Evolutionary conservation across 345 rosid species (phyloP), one percentile per base, ranked within the genome.

Genomic region (Populus ilicifolia): DNA sequence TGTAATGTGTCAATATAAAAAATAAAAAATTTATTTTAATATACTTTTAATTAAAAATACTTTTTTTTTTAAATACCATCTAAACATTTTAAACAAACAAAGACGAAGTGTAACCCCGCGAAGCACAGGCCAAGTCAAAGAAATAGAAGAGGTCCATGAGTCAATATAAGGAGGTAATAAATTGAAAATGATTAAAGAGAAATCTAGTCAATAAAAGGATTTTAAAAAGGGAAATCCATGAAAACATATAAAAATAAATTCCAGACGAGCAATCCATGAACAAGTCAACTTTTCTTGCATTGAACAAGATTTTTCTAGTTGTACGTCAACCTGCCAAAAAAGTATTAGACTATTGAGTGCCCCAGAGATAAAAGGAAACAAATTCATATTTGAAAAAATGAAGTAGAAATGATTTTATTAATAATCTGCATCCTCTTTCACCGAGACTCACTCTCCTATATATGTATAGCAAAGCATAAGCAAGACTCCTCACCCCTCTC

Each of bases 241-340:
- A 59, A 41, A 23, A 59, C 69, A 25, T 16, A 27, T 63, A 74
- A 41, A 61, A 29, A 6, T 36, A 9, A n/a, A 18, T 66, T 38
- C 0, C 0, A 3, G 33, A 33, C 54, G 12, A 6, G 17, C 27
- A 27, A 67, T 21, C 4, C 36, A 65, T 8, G 23, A 63, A 2
- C 14, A 36, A 46, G 80, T 78, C 80, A 78, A 78, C 70, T 27
- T 35, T 35, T 25, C 64, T 46, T 29, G 1, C 20, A 35, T 48
- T 41, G 33, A 25, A 61, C 44, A 41, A 25, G 46, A 67, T 27
- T 67, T 78, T 78, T 69, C 61, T 78, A 67, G 77, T 54, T 78
- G 81, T 73, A 41, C 72, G 41, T 72, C 67, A 29, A 30, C 72
- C 30, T 17, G 64, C 6, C 8, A 5, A 69, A 41, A 2, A 65